A percentile compares a stretch with the other conserved stretches of the same genome.
Conservation (phyloP, 2,329 filamentous ascomycete genomes). For the Diaporthe australafricana region DNA sequence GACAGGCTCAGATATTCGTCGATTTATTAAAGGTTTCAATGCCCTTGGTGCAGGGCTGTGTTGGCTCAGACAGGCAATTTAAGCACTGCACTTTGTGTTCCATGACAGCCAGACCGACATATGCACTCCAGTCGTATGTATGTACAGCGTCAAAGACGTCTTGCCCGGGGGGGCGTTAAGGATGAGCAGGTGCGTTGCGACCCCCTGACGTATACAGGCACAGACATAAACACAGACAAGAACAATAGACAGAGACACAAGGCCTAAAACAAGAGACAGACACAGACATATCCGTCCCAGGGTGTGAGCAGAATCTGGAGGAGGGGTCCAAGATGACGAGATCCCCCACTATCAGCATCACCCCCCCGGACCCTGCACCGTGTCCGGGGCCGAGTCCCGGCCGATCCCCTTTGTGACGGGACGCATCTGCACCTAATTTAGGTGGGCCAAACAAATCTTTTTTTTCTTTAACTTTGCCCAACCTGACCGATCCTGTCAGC, state of each 20-base stretch:
- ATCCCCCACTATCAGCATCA: neutral
- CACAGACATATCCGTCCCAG: too few relatives aligned
- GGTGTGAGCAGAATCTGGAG: neutral
- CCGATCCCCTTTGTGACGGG: neutral
- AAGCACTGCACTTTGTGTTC: too few relatives aligned
- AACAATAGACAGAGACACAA: too few relatives aligned
- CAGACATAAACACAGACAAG: too few relatives aligned
- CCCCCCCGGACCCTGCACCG: neutral
- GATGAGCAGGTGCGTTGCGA: neutral
- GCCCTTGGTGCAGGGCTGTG: neutral
- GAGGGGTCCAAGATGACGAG: neutral
- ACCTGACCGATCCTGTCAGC: neutral
- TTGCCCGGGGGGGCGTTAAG: too few relatives aligned
- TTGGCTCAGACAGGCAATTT: neutral
- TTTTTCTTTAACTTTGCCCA: neutral
- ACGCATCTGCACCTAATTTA: slow-evolving; percentile 15
- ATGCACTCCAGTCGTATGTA: too few relatives aligned
- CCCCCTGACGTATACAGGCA: too few relatives aligned
- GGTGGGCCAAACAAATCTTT: neutral
- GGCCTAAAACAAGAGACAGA: too few relatives aligned
- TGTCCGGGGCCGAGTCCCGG: slow-evolving; percentile 2
- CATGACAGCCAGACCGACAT: too few relatives aligned
- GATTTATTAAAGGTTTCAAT: too few relatives aligned
- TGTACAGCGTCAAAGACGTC: too few relatives aligned
- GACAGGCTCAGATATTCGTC: neutral